Percentiles rank a stretch among this genome's conserved stretches.
phyloP scores from a whole-genome alignment of 148 eudicot species.

The Cornus florida region DNA sequence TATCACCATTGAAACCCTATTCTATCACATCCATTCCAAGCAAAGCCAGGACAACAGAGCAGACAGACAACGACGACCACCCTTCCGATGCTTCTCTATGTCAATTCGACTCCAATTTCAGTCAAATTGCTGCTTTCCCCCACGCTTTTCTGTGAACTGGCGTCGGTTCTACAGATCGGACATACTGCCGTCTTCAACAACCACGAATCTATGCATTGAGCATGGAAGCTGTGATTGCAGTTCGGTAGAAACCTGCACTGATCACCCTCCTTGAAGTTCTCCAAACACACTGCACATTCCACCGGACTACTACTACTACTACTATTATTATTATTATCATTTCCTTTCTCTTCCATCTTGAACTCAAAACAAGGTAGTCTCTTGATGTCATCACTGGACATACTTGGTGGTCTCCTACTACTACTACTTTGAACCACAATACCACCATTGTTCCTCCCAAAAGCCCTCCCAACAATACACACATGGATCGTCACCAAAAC shows the following conservation, averaged over 20 bases:
- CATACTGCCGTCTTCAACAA: slow-evolving; percentile 42
- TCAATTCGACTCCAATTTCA: neutral
- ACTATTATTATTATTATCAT: too few species aligned
- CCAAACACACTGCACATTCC: slow-evolving; percentile 67
- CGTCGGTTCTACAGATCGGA: slow-evolving; percentile 53
- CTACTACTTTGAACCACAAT: neutral
- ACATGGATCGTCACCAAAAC: slow-evolving; percentile 25
- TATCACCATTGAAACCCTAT: neutral
- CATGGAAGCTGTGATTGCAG: slow-evolving; percentile 62
- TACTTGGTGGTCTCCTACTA: slow-evolving; percentile 11
- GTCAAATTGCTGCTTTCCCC: neutral
- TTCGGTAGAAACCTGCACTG: slow-evolving; percentile 53
- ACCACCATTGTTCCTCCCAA: neutral
- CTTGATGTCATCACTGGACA: slow-evolving; percentile 33
- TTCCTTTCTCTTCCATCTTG: slow-evolving; percentile 20
- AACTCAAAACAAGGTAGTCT: slow-evolving; percentile 54
- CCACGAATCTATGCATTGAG: slow-evolving; percentile 61
- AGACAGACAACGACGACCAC: too few species aligned
- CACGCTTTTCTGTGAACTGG: slow-evolving; percentile 1
- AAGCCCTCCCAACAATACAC: slow-evolving; percentile 29
- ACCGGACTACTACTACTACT: neutral
- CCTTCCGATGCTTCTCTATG: neutral
- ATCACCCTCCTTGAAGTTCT: slow-evolving; percentile 47
- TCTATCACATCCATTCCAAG: neutral
- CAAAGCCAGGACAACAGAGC: neutral